Evolutionary conservation across 2,329 filamentous ascomycete genomes (phyloP).

Genomic region (Falciphora oryzae): DNA sequence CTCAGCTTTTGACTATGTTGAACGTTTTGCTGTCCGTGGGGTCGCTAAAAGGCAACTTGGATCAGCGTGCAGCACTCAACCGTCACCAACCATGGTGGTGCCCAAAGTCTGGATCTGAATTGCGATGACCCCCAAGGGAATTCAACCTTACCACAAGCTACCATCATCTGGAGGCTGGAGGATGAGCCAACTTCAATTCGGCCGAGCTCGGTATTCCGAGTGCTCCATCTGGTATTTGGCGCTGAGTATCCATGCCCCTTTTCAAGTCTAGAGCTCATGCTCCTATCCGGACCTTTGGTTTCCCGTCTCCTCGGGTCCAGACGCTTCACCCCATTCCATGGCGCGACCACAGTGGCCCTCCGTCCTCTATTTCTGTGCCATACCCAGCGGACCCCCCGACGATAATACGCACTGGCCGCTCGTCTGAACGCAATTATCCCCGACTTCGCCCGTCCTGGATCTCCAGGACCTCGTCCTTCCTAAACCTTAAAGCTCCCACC

Average conservation of each 20-base stretch:
- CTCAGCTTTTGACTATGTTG: background rate
- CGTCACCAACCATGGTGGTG: constrained; percentile 11
- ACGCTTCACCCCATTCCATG: background rate
- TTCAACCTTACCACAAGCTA: background rate
- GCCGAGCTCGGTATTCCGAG: background rate
- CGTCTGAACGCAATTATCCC: background rate
- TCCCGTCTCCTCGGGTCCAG: background rate
- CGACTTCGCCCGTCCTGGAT: background rate
- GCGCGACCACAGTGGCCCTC: background rate
- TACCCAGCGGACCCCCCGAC: background rate
- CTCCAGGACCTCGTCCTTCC: background rate
- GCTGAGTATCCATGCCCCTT: background rate
- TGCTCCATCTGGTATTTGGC: background rate
- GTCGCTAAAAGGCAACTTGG: background rate
- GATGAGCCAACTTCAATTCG: background rate
- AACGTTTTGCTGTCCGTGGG: background rate
- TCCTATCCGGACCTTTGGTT: background rate
- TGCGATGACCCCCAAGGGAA: background rate
- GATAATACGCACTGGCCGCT: background rate
- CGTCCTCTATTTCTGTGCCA: background rate
- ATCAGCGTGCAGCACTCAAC: background rate
- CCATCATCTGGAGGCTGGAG: too few species aligned
- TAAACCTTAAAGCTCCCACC: background rate
- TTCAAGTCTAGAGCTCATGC: background rate
- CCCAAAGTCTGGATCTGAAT: constrained; percentile 14